Evolutionary conservation across 2,329 filamentous ascomycete species (phyloP), one percentile per base, ranked within the genome.

Genomic region (Colletotrichum lentis): DNA sequence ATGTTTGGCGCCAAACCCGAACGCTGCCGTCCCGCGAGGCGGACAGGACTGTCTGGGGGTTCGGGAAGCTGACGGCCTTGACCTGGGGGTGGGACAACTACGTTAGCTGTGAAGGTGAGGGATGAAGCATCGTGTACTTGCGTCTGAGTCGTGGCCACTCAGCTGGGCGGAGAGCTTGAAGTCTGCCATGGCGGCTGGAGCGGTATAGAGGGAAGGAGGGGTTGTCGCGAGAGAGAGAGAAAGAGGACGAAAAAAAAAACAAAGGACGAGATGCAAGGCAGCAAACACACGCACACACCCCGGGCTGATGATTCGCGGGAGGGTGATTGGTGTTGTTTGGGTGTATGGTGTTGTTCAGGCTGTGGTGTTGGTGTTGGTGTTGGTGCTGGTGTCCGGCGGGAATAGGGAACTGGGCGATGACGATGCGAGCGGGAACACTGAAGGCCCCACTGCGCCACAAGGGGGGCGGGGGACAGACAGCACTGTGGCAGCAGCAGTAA

Each of bases 81-180:
- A 99, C 95, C 95, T 98, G 73, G 27, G 69, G 43, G 67, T 49
- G 8, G 37, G 55, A 61, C 53, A 44, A 31, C 27, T 11, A n/a
- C 31, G 53, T 63, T 22, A 57, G 68, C 44, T 39, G 20, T 31
- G 54, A 44, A 59, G 39, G 62, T 16, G 41, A 65, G 62, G 58
- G 43, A 20, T 20, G 37, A 64, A 47, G 55, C 52, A 20, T 59
- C 56, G 10, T 41, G 50, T 47, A 74, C 90, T 80, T 85, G 97
- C 96, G 88, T 99, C 96, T 78, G 96, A 91, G 79, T 96, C 91
- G 79, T 99, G 96, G 76, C 93, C 95, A 73, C 89, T 83, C 72
- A 99, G 86, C 76, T 93, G 91, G 73, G 95, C 94, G 70, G 96
- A 97, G 76, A 99, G 89, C 86, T 95, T 97, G 86, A 93, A 98